Base-by-base conservation (phyloP, 352 stramenopile species). In the Phytophthora citrophthora region DNA sequence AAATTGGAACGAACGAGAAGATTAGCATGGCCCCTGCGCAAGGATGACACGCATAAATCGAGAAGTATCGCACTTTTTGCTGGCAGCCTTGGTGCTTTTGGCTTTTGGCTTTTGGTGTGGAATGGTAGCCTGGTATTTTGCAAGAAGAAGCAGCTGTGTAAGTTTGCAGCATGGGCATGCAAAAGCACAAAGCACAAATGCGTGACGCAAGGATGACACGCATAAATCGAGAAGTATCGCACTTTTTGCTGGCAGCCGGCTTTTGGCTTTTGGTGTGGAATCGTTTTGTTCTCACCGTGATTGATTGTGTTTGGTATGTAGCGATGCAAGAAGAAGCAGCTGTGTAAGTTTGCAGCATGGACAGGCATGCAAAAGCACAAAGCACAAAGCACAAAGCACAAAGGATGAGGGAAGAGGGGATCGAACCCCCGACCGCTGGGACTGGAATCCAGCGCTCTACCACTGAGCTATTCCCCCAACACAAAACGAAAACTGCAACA, bases 371-470 rank as follows among this genome's bases (percentile, higher is more conserved):
- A n/a, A 39, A 39, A 15, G 32, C 32, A 39, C 32, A 39, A 39
- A 39, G 32, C 32, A 15, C 32, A 39, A n/a, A n/a, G n/a, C n/a
- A n/a, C n/a, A 39, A 39, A 15, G 32, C 32, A 39, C 32, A 39
- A 39, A 39, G 32, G 32, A 39, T 39, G 32, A 39, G 32, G 32
- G 32, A 39, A 39, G 32, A 39, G 32, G 32, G 32, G 32, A 39
- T 49, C 52, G 61, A 63, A 55, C 20, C 41, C 47, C 44, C 41
- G 41, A 65, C 57, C 57, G 57, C 47, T 57, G 57, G 20, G 20
- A 20, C 20, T 20, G 20, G 20, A 20, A 20, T 20, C 20, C 20
- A 20, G 20, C 20, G 20, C 57, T 65, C 56, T 64, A 62, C 44
- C 54, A 64, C 55, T 56, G 46, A 64, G 55, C 38, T 56, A 50